Evolutionary conservation across 257 asterid genomes (phyloP).

Genomic region (Ilex aquifolium): DNA sequence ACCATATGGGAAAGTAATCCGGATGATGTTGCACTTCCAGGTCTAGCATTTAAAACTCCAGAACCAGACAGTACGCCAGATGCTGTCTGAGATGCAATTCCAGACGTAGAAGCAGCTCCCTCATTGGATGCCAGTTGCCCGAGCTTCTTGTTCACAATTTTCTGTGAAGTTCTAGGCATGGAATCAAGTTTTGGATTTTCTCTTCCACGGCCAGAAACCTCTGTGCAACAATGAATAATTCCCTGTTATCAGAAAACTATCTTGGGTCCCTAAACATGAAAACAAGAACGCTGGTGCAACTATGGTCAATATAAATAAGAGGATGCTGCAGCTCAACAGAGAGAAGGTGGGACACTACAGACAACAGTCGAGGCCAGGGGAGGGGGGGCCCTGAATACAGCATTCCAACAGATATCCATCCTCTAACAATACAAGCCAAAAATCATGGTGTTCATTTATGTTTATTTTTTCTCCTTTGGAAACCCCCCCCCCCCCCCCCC

Average conservation of each 20-base stretch:
- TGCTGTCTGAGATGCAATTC: slow-evolving; percentile 74
- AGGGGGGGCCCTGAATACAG: too few relatives aligned
- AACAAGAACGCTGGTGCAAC: too few relatives aligned
- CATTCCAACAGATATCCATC: too few relatives aligned
- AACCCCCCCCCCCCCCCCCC: too few relatives aligned
- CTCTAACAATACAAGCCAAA: too few relatives aligned
- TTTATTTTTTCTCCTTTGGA: too few relatives aligned
- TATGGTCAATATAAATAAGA: too few relatives aligned
- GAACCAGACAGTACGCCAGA: slow-evolving; percentile 96
- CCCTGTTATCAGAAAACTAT: slow-evolving; percentile 13
- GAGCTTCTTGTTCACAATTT: slow-evolving; percentile 61
- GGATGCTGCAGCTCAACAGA: too few relatives aligned
- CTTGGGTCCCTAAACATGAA: not conserved
- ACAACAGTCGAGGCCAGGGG: too few relatives aligned
- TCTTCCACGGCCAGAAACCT: slow-evolving; percentile 86
- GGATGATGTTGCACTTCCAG: slow-evolving; percentile 95
- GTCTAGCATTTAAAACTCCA: slow-evolving; percentile 93
- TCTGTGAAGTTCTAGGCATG: slow-evolving; percentile 65
- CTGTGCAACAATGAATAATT: slow-evolving; percentile 35
- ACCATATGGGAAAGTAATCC: slow-evolving; percentile 85
- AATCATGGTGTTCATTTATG: too few relatives aligned
- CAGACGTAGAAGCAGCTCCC: slow-evolving; percentile 54
- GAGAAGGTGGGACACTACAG: too few relatives aligned
- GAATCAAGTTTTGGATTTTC: slow-evolving; percentile 61
- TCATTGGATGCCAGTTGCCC: slow-evolving; percentile 47